A percentile compares a stretch with the other conserved stretches of the same genome.
Evolutionary conservation across 805 yeast genomes (phyloP).

Genomic region (Saturnispora kantuleensis): DNA sequence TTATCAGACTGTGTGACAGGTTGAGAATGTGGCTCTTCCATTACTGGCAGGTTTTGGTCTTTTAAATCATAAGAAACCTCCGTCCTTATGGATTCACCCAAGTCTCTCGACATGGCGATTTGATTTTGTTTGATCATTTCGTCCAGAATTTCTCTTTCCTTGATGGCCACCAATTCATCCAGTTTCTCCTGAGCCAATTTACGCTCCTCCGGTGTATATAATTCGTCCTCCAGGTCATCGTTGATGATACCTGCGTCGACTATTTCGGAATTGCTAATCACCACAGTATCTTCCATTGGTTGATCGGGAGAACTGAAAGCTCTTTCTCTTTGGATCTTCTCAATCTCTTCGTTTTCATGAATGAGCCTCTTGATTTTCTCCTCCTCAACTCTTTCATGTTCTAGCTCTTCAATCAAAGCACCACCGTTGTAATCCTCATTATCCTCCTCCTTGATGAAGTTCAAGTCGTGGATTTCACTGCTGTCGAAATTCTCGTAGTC

Average conservation of each 20-base stretch:
- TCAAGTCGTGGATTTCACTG: background rate
- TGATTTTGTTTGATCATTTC: constrained; percentile 17
- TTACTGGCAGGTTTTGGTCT: background rate
- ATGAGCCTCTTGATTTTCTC: constrained; percentile 8
- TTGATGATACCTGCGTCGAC: constrained; percentile 6
- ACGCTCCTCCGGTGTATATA: constrained; percentile 19
- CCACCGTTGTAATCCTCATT: constrained; percentile 1
- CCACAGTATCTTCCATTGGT: constrained; percentile 10
- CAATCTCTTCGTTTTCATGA: constrained; percentile 28
- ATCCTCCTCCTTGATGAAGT: constrained; percentile 6
- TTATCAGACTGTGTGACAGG: background rate
- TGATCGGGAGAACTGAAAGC: constrained; percentile 14
- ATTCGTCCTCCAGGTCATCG: constrained; percentile 6
- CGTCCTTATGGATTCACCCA: constrained; percentile 4
- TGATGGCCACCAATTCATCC: constrained; percentile 19
- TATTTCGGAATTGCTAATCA: constrained; percentile 10
- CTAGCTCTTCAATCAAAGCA: constrained; percentile 25
- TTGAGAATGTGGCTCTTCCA: background rate
- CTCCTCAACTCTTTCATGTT: constrained; percentile 28
- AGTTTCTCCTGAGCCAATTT: constrained; percentile 20
- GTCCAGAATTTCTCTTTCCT: constrained; percentile 22
- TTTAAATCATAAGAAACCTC: constrained; percentile 1
- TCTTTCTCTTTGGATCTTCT: constrained; percentile 25
- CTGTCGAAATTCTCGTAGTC: constrained; percentile 6
- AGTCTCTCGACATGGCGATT: constrained; percentile 11